These are phyloP conservation scores for Paracoccidioides lutzii DNA, from an alignment of 2,329 filamentous ascomycete species.

Conservation along the genomic window DNA sequence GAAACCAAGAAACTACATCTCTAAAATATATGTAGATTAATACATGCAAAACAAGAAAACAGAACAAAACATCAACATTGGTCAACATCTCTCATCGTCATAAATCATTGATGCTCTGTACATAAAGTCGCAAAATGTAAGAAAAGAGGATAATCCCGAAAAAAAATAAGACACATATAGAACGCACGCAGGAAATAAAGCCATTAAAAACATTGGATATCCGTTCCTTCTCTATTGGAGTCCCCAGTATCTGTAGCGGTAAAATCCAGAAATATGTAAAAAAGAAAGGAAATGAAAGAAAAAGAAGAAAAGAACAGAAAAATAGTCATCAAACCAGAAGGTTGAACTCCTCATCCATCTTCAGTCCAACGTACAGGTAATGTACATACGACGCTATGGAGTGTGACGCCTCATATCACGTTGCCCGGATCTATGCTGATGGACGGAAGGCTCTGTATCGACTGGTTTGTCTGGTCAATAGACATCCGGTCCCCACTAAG, in stretches of 20 bases:
- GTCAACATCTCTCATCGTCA: constrained; percentile 6
- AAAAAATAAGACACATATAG: constrained; percentile 3
- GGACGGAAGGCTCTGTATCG: constrained; percentile 32
- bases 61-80: background rate
- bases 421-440: constrained; percentile 33
- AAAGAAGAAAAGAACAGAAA: background rate
- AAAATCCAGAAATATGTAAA: background rate
- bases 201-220: constrained; percentile 5
- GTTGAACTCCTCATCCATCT: background rate
- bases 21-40: constrained; percentile 1
- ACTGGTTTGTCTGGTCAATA: constrained; percentile 24
- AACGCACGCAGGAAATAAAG: constrained; percentile 2
- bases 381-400: constrained; percentile 6
- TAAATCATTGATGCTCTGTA: constrained; percentile 2
- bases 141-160: background rate
- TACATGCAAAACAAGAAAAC: background rate
- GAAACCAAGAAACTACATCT: background rate
- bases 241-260: background rate
- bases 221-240: background rate
- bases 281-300: background rate
- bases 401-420: constrained; percentile 33
- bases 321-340: background rate
- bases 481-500: constrained; percentile 32
- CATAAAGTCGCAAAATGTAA: background rate
- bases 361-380: no score